Conservation (phyloP, 768 basidiomycete species). For the Tremella fuciformis region DNA sequence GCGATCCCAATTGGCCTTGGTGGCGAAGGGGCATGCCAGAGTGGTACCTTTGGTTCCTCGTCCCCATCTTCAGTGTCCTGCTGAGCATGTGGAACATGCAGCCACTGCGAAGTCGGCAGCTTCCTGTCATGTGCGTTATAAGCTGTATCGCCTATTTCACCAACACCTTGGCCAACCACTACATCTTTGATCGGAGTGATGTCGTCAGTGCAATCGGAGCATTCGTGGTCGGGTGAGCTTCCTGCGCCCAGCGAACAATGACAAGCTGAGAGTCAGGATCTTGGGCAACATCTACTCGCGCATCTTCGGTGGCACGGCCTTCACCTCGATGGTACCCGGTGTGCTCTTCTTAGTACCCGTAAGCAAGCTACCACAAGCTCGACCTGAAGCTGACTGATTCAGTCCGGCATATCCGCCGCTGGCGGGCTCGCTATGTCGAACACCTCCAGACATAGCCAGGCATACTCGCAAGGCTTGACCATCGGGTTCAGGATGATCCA, state of each 20-base stretch:
- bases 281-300: constrained; percentile 43
- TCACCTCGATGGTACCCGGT: constrained; percentile 86
- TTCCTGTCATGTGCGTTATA: constrained; percentile 79
- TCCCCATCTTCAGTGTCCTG: constrained; percentile 55
- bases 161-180: constrained; percentile 78
- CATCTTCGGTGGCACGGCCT: constrained; percentile 60
- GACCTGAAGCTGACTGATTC: neutral
- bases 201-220: constrained; percentile 40
- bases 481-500: constrained; percentile 83
- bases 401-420: constrained; percentile 71
- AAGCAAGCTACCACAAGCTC: constrained; percentile 46
- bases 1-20: constrained; percentile 66
- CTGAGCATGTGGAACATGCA: constrained; percentile 76
- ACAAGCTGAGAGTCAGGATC: constrained; percentile 14
- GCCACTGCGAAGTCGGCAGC: constrained; percentile 67
- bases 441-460: constrained; percentile 35
- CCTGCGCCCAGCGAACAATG: neutral
- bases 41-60: constrained; percentile 56
- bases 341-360: constrained; percentile 84
- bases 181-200: constrained; percentile 59
- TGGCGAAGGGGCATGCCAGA: constrained; percentile 75
- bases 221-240: constrained; percentile 40
- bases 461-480: constrained; percentile 67
- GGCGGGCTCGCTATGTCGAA: constrained; percentile 66
- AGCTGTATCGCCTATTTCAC: constrained; percentile 63